Percentiles rank a stretch among this genome's conserved stretches.
phyloP scores from a whole-genome alignment of 1,284 basidiomycete genomes.

The Cryptococcus floricola region DNA sequence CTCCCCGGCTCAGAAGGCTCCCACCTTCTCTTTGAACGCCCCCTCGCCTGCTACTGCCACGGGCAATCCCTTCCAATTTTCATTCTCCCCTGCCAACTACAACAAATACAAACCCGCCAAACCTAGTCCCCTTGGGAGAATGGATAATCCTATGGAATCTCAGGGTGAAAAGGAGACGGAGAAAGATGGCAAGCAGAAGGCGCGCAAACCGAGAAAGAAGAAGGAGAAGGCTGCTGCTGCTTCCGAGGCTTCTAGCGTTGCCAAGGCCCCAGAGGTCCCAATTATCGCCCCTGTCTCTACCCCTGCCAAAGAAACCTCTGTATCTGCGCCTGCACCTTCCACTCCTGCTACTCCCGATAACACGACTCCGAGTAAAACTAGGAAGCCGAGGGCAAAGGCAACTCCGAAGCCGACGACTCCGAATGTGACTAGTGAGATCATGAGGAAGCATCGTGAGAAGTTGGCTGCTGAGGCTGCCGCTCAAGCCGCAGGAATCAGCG shows the following conservation, averaged over 20 bases:
- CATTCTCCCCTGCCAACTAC: not conserved
- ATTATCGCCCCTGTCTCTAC: not conserved
- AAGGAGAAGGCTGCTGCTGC: not conserved
- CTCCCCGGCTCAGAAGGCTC: not conserved
- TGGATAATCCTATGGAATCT: slow-evolving; percentile 4
- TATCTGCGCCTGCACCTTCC: not conserved
- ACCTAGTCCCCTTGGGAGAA: slow-evolving; percentile 26
- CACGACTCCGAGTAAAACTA: not conserved
- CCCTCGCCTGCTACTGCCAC: not conserved
- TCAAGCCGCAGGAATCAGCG: not conserved
- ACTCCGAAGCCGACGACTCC: not conserved
- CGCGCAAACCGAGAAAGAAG: not conserved
- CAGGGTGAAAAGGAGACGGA: not conserved
- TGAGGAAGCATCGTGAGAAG: slow-evolving; percentile 7
- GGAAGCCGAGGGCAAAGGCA: not conserved
- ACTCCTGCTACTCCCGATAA: not conserved
- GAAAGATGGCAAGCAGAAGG: not conserved
- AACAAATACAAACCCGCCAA: slow-evolving; percentile 24
- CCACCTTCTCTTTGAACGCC: not conserved
- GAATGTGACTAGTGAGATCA: slow-evolving; percentile 1
- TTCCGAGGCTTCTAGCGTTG: not conserved
- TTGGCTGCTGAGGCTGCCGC: not conserved
- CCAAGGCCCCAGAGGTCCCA: not conserved
- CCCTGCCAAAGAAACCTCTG: not conserved
- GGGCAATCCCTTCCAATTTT: not conserved